Conservation (phyloP, 2,329 filamentous ascomycete species). For the Epichloe amarillans region DNA sequence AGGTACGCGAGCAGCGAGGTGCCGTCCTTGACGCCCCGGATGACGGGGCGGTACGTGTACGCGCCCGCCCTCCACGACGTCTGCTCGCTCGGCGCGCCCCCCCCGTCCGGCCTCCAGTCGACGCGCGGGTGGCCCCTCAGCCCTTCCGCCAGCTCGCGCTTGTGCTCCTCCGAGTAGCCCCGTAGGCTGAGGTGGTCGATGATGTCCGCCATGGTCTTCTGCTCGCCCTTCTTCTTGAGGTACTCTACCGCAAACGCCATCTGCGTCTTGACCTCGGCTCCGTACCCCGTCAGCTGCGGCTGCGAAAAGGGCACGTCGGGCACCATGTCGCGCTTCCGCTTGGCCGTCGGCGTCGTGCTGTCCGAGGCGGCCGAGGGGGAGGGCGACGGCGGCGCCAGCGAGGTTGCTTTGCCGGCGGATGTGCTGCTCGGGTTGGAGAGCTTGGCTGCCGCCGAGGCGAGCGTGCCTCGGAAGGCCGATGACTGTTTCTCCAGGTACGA, state of each 20-base stretch:
- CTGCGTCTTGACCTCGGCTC: conserved; percentile 72
- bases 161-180: conserved; percentile 44
- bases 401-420: conserved; percentile 22
- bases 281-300: conserved; percentile 61
- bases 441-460: conserved; percentile 51
- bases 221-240: conserved; percentile 56
- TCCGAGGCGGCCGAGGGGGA: conserved; percentile 43
- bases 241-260: conserved; percentile 78
- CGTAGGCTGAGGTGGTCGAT: conserved; percentile 67
- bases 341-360: conserved; percentile 49
- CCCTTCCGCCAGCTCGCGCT: conserved; percentile 52
- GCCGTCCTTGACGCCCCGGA: conserved; percentile 63
- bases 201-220: conserved; percentile 62
- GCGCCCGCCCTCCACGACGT: conserved; percentile 54
- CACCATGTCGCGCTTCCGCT: conserved; percentile 43
- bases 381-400: conserved; percentile 46
- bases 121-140: conserved; percentile 52
- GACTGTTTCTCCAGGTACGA: conserved; percentile 52
- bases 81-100: conserved; percentile 45
- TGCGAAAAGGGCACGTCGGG: conserved; percentile 56
- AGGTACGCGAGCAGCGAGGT: conserved; percentile 69
- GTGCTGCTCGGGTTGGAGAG: conserved; percentile 39
- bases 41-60: conserved; percentile 75
- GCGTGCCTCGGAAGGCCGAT: conserved; percentile 46
- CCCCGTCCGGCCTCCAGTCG: conserved; percentile 39